A percentile compares a stretch with the other conserved stretches of the same genome.
Evolutionary conservation across 352 stramenopile species (phyloP).

Genomic region (Globisporangium irregulare): DNA sequence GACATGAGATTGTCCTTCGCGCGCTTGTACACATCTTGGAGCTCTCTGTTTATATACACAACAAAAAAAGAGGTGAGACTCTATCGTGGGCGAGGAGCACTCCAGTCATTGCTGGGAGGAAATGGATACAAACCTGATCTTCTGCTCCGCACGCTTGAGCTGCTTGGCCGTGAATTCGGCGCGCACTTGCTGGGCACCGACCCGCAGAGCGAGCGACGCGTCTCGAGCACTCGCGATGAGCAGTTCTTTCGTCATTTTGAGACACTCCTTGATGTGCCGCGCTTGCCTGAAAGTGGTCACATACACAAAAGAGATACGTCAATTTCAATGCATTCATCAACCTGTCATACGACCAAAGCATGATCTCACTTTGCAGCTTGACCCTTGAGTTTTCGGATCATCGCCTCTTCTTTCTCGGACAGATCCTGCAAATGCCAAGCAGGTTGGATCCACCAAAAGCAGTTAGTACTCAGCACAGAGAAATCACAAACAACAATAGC

Average conservation of each 20-base stretch:
- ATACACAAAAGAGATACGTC: neutral
- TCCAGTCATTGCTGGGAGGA: too few relatives aligned
- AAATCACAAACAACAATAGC: neutral
- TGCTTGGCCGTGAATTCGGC: conserved; percentile 62
- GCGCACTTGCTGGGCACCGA: conserved; percentile 66
- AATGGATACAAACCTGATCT: conserved; percentile 32
- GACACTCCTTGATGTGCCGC: conserved; percentile 62
- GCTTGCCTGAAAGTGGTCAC: conserved; percentile 39
- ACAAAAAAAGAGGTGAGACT: conserved; percentile 8
- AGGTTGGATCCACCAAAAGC: neutral
- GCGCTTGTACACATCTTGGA: conserved; percentile 56
- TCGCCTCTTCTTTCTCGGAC: conserved; percentile 70
- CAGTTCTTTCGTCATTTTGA: conserved; percentile 53
- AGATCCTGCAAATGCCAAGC: conserved; percentile 40
- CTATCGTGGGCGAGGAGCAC: too few relatives aligned
- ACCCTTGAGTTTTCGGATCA: conserved; percentile 72
- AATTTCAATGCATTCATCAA: neutral
- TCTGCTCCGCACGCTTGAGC: conserved; percentile 48
- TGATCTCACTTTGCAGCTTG: conserved; percentile 57
- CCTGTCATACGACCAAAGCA: neutral
- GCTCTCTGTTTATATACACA: conserved; percentile 21
- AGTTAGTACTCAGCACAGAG: neutral
- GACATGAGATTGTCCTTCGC: conserved; percentile 68
- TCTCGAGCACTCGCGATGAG: conserved; percentile 48
- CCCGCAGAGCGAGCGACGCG: conserved; percentile 45